Percentiles rank a stretch among this genome's conserved stretches.
Conservation (phyloP, 352 stramenopile genomes). For the Thraustotheca clavata region DNA sequence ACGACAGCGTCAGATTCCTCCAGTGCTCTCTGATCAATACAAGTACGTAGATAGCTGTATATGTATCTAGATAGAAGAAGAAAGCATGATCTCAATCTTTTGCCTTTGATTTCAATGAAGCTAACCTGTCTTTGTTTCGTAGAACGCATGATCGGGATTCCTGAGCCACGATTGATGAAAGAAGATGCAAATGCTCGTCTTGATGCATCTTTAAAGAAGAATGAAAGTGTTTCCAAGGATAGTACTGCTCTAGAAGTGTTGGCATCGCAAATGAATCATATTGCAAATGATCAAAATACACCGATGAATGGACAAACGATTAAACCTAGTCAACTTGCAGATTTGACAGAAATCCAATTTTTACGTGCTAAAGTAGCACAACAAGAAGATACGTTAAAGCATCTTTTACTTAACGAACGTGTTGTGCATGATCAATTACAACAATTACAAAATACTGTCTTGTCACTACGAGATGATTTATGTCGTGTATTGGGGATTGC, state of each 20-base stretch:
- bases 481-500: constrained; percentile 14
- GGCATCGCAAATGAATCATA: constrained; percentile 17
- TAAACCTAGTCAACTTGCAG: not conserved
- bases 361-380: constrained; percentile 19
- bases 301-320: constrained; percentile 13
- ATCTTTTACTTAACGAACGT: constrained; percentile 17
- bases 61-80: not conserved
- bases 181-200: not conserved
- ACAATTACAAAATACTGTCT: constrained; percentile 9
- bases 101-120: not conserved
- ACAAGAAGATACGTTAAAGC: constrained; percentile 22
- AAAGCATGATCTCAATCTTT: not conserved
- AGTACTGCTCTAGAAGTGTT: constrained; percentile 11
- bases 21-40: not conserved
- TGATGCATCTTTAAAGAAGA: not conserved
- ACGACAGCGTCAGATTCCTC: constrained; percentile 2
- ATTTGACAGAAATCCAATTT: constrained; percentile 16
- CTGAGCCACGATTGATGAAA: not conserved
- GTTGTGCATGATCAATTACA: constrained; percentile 19
- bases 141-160: not conserved
- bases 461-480: constrained; percentile 15
- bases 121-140: not conserved
- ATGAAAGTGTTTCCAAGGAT: not conserved
- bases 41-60: not conserved
- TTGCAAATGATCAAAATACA: constrained; percentile 15